Conservation (phyloP, 2,329 filamentous ascomycete species). For the Penicillium sp. region DNA sequence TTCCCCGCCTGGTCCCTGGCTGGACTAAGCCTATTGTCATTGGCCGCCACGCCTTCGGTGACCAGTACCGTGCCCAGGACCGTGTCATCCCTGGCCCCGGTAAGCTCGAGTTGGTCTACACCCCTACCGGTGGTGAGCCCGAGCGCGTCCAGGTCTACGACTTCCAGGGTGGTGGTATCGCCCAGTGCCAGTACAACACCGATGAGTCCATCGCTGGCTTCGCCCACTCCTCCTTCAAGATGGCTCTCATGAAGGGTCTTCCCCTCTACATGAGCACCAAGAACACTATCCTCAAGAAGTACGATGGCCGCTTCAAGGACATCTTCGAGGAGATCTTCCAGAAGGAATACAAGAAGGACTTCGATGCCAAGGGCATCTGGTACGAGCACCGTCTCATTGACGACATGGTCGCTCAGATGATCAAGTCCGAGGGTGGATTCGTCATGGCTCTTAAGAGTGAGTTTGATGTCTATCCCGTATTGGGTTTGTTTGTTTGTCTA, state of each 20-base stretch:
- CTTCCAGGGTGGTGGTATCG: slow-evolving; percentile 82
- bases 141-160: slow-evolving; percentile 87
- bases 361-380: slow-evolving; percentile 92
- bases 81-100: slow-evolving; percentile 77
- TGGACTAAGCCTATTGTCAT: slow-evolving; percentile 99
- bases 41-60: slow-evolving; percentile 95
- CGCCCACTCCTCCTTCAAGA: slow-evolving; percentile 94
- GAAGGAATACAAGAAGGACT: slow-evolving; percentile 77
- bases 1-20: slow-evolving; percentile 89
- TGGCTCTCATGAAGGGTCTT: slow-evolving; percentile 79
- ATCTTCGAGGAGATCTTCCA: slow-evolving; percentile 99
- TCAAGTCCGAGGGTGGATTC: slow-evolving; percentile 96
- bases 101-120: slow-evolving; percentile 93
- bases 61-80: slow-evolving; percentile 98
- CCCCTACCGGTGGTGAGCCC: slow-evolving; percentile 73
- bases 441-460: slow-evolving; percentile 97
- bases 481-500: slow-evolving; percentile 1
- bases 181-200: slow-evolving; percentile 98
- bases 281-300: slow-evolving; percentile 99
- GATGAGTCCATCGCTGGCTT: slow-evolving; percentile 93
- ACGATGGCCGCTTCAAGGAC: slow-evolving; percentile 98
- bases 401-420: slow-evolving; percentile 99
- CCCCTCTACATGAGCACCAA: slow-evolving; percentile 99
- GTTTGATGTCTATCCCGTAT: slow-evolving; percentile 34
- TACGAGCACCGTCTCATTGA: slow-evolving; percentile 99